phyloP scores from a whole-genome alignment of 2,329 filamentous ascomycete genomes.

The Nigrospora sphaerica region DNA sequence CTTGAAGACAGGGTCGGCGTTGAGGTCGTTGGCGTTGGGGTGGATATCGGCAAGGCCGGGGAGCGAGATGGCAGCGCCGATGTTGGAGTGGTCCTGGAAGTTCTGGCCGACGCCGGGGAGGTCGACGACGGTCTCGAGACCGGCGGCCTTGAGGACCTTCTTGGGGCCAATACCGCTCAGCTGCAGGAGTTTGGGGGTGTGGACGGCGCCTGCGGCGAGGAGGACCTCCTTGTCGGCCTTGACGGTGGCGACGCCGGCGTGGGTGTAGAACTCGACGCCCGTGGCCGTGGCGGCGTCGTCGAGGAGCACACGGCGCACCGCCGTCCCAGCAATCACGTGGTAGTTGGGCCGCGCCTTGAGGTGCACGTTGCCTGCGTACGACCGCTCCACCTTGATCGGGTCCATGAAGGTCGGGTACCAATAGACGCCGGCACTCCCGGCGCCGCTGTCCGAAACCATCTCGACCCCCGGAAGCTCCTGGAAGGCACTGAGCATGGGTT shows the following conservation, averaged over 20 bases:
- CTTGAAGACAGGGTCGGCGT: constrained; percentile 14
- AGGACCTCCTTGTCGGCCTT: constrained; percentile 32
- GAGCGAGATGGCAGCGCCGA: constrained; percentile 3
- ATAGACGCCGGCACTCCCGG: constrained; percentile 30
- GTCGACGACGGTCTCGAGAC: constrained; percentile 32
- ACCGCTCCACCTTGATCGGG: constrained; percentile 24
- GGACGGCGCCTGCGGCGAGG: constrained; percentile 32
- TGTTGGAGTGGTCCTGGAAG: constrained; percentile 36
- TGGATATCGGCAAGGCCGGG: constrained; percentile 5
- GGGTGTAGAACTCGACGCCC: constrained; percentile 21
- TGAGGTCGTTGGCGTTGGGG: constrained; percentile 20
- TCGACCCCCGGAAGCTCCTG: constrained; percentile 28
- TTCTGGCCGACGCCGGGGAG: constrained; percentile 40
- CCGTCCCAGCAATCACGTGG: constrained; percentile 20
- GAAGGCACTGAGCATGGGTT: constrained; percentile 26
- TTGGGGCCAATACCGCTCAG: constrained; percentile 30
- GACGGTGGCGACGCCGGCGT: constrained; percentile 12
- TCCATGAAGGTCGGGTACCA: constrained; percentile 36
- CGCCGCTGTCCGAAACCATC: constrained; percentile 30
- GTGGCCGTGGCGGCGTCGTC: constrained; percentile 17
- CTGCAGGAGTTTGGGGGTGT: constrained; percentile 29
- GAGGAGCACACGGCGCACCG: constrained; percentile 20
- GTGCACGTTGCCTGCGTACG: constrained; percentile 31
- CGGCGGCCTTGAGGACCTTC: constrained; percentile 32
- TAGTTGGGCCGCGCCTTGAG: constrained; percentile 21